Base-by-base conservation (phyloP, 768 basidiomycete species). In the Pluteus cervinus region DNA sequence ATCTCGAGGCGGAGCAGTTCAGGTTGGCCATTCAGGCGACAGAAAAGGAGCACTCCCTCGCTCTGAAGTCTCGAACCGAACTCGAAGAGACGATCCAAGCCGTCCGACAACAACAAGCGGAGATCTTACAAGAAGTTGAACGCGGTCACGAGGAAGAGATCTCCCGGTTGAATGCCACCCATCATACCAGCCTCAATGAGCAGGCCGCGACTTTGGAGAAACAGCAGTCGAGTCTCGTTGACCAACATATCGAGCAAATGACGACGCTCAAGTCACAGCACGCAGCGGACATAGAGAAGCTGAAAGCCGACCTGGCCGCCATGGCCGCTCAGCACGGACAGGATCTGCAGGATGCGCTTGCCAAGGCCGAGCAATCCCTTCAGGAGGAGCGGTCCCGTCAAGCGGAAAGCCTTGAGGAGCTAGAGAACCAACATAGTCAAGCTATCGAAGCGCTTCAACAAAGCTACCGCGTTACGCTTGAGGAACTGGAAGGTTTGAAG, bases 71-170 rank as follows among this genome's bases (percentile, higher is more conserved):
- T 18, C 20, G 14, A 35, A n/a, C n/a, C n/a, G 74, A 79, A 30
- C 52, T 71, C 37, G 78, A 79, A 33, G 61, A 65, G 2, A 58
- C 70, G 1, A 49, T 76, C 8, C 63, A 60, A 29, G 47, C 56
- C 18, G 59, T 76, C 21, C 69, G 73, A 51, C 72, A 76, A 50
- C 72, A 78, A 43, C 78, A 86, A 35, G 66, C 71, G 4, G 47
- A 55, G 2, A 56, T 75, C 28, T 60, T 88, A 6, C 60, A 68
- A 36, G 75, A 79, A 40, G 48, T 81, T 23, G 71, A 76, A 45
- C 68, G 58, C 24, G 65, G 65, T 7, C 80, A 87, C 46, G 66
- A 74, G 32, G 69, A 68, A 41, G 77, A 81, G 30, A 42, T 75
- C n/a, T 53, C 62, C 5, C 54, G 63, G 21, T 53, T 84, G 42